Conservation (phyloP, 1,284 basidiomycete species). For the Leccinum pachyderme region DNA sequence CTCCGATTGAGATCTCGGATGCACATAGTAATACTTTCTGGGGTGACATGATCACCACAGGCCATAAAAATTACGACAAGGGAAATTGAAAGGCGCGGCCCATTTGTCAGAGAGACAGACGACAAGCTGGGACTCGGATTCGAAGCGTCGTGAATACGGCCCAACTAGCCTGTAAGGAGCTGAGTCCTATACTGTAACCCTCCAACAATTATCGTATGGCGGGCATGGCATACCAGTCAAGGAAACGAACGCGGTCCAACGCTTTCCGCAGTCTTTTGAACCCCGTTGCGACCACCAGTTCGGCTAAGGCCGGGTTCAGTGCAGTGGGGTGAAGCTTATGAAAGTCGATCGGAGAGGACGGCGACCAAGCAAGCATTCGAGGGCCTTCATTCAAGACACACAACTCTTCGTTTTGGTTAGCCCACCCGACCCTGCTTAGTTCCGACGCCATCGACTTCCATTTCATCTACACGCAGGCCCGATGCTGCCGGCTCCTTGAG, state of each 20-base stretch:
- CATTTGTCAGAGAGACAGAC: not conserved
- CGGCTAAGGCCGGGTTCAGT: not conserved
- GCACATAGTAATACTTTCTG: not conserved
- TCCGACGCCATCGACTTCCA: not conserved
- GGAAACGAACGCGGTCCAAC: not conserved
- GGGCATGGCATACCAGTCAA: not conserved
- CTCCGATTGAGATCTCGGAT: not conserved
- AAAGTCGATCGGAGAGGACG: not conserved
- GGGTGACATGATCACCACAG: not conserved
- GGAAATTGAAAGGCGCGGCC: not conserved
- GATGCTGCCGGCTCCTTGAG: not conserved
- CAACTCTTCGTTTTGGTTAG: not conserved
- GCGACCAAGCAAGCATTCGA: not conserved
- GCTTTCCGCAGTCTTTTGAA: not conserved
- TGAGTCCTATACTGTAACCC: not conserved
- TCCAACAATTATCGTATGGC: not conserved
- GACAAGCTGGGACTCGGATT: not conserved
- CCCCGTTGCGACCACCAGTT: not conserved
- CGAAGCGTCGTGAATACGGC: not conserved
- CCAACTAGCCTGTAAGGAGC: not conserved
- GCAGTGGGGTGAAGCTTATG: not conserved
- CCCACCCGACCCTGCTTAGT: not conserved
- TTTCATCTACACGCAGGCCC: not conserved
- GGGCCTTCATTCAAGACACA: not conserved
- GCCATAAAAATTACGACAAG: not conserved